A percentile compares a stretch with the other conserved stretches of the same genome.
Conservation (phyloP, 2,329 filamentous ascomycete species). For the Fusarium sp. region DNA sequence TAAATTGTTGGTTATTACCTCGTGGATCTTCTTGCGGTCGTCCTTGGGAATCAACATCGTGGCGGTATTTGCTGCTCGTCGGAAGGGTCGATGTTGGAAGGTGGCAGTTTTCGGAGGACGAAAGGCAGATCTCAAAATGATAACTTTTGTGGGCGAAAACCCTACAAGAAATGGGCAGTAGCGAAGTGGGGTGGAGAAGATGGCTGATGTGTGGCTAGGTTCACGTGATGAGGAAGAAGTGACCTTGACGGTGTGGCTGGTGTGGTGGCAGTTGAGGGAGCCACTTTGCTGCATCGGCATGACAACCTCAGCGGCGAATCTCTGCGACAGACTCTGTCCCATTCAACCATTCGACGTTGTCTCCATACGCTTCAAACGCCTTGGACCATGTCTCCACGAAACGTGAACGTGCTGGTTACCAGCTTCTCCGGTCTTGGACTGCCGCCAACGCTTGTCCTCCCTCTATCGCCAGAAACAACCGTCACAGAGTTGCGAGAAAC, state of each 20-base stretch:
- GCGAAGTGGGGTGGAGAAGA: constrained; percentile 47
- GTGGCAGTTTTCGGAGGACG: constrained; percentile 52
- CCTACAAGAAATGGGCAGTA: constrained; percentile 50
- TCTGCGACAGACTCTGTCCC: constrained; percentile 7
- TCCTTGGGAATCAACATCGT: constrained; percentile 99
- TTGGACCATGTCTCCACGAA: constrained; percentile 61
- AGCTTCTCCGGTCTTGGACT: constrained; percentile 85
- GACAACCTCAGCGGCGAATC: constrained; percentile 14
- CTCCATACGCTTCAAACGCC: neutral
- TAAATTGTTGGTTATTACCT: constrained; percentile 54
- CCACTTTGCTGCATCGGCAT: constrained; percentile 19
- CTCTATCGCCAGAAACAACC: constrained; percentile 70
- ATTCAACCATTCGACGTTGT: neutral
- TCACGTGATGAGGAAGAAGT: constrained; percentile 48
- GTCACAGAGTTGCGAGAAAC: constrained; percentile 72
- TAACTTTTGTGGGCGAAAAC: constrained; percentile 58
- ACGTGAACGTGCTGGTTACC: constrained; percentile 83
- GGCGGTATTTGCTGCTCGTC: constrained; percentile 57
- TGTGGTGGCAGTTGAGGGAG: constrained; percentile 4
- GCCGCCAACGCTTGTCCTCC: constrained; percentile 83
- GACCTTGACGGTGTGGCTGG: constrained; percentile 24
- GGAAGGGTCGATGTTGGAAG: constrained; percentile 60
- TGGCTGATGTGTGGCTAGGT: constrained; percentile 39
- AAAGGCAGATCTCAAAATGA: constrained; percentile 54
- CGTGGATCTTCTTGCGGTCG: constrained; percentile 99